phyloP scores from a whole-genome alignment of 2,329 filamentous ascomycete species.

The Fulvia fulva region DNA sequence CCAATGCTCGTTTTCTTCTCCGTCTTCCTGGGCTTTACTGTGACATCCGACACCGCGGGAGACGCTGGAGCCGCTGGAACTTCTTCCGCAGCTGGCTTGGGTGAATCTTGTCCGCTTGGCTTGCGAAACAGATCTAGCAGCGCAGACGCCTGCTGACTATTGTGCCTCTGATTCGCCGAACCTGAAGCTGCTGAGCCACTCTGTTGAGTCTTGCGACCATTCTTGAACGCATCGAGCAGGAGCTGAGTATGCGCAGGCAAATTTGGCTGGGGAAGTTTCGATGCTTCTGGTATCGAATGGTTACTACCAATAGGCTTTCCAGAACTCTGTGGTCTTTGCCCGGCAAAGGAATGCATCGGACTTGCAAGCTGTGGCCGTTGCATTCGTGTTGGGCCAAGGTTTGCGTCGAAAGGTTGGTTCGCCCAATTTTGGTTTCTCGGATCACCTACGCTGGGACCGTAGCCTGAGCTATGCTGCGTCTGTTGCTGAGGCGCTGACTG shows the following conservation, averaged over 20 bases:
- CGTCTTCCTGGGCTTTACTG: slow-evolving; percentile 13
- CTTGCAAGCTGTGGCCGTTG: neutral
- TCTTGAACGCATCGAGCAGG: slow-evolving; percentile 57
- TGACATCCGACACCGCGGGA: slow-evolving; percentile 20
- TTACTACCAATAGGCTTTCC: slow-evolving; percentile 39
- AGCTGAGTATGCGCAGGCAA: slow-evolving; percentile 55
- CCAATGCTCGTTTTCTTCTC: slow-evolving; percentile 26
- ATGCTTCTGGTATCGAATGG: slow-evolving; percentile 49
- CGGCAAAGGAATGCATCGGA: slow-evolving; percentile 1
- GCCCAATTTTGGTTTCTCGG: neutral
- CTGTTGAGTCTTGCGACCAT: slow-evolving; percentile 9
- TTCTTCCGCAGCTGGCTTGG: slow-evolving; percentile 4
- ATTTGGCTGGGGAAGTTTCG: slow-evolving; percentile 56
- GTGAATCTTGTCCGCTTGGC: slow-evolving; percentile 12
- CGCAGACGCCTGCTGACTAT: slow-evolving; percentile 42
- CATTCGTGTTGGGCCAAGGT: neutral
- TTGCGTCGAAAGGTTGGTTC: neutral
- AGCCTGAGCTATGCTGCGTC: neutral
- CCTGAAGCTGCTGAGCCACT: slow-evolving; percentile 13
- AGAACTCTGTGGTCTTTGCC: neutral
- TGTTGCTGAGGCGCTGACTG: neutral
- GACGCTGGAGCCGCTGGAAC: slow-evolving; percentile 11
- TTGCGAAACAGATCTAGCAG: slow-evolving; percentile 45
- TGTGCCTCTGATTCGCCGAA: slow-evolving; percentile 17
- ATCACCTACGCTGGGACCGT: neutral